A percentile compares a stretch with the other conserved stretches of the same genome.
Evolutionary conservation across 2,329 filamentous ascomycete species (phyloP).

Genomic region (Cercospora sojina): DNA sequence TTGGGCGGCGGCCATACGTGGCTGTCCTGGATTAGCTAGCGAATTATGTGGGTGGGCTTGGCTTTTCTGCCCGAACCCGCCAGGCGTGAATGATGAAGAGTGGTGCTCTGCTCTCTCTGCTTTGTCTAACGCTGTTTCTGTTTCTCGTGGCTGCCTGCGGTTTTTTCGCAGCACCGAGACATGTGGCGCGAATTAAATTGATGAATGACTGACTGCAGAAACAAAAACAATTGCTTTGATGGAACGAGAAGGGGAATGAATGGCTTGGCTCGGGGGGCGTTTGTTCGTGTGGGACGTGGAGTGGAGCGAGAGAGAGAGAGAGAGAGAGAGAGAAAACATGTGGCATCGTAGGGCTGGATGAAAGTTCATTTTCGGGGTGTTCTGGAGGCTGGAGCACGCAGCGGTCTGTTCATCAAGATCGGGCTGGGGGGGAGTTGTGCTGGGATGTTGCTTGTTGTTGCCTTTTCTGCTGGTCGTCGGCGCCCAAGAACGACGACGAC

Average conservation of each 20-base stretch:
- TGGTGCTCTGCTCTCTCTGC: neutral
- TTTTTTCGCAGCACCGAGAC: neutral
- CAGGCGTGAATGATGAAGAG: neutral
- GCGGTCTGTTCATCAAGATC: neutral
- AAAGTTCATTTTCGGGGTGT: neutral
- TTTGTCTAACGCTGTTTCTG: neutral
- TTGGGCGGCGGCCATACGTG: conserved; percentile 18
- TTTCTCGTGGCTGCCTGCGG: neutral
- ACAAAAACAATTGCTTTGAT: neutral
- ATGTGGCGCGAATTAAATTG: neutral
- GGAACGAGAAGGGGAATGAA: neutral
- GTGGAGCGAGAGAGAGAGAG: neutral
- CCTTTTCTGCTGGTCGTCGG: neutral
- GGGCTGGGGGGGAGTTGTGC: neutral
- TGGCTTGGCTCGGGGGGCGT: neutral
- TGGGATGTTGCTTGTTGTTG: neutral
- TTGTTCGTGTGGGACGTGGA: neutral
- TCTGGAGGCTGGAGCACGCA: neutral
- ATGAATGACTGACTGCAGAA: neutral
- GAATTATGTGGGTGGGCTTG: neutral
- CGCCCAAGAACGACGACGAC: neutral
- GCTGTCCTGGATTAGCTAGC: conserved; percentile 2
- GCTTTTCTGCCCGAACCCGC: neutral
- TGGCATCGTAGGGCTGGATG: conserved; percentile 1
- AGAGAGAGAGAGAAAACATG: too few species aligned